phyloP scores from a whole-genome alignment of 495 filamentous ascomycete genomes.

The Cercophora sp. region DNA sequence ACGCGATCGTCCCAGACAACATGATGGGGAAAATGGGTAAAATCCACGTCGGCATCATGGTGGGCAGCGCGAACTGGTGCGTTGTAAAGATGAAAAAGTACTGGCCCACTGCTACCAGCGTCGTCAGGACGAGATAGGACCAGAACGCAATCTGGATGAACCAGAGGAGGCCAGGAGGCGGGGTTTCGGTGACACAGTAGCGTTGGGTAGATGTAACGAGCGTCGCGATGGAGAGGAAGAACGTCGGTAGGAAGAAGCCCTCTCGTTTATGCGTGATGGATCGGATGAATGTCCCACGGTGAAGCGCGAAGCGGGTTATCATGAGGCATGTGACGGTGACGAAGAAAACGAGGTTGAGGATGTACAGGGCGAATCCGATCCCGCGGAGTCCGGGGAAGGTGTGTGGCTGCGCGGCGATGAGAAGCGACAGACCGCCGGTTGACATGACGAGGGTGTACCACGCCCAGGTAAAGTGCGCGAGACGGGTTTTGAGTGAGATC shows the following conservation, averaged over 20 bases:
- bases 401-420: slow-evolving; percentile 57
- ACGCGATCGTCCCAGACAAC: slow-evolving; percentile 50
- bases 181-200: slow-evolving; percentile 47
- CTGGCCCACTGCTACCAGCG: slow-evolving; percentile 46
- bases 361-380: slow-evolving; percentile 60
- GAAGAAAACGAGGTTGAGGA: slow-evolving; percentile 62
- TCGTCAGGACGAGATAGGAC: slow-evolving; percentile 45
- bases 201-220: slow-evolving; percentile 57
- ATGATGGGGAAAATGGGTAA: slow-evolving; percentile 56
- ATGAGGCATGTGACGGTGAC: slow-evolving; percentile 47
- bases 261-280: slow-evolving; percentile 62
- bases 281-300: slow-evolving; percentile 45
- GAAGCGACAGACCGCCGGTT: slow-evolving; percentile 61
- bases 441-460: slow-evolving; percentile 70
- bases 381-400: slow-evolving; percentile 53
- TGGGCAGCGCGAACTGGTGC: slow-evolving; percentile 32
- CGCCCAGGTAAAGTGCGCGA: slow-evolving; percentile 69
- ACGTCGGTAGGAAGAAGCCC: slow-evolving; percentile 64
- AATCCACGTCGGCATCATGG: slow-evolving; percentile 56
- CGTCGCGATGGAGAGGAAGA: slow-evolving; percentile 62
- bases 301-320: slow-evolving; percentile 54
- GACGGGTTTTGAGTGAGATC: slow-evolving; percentile 32
- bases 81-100: slow-evolving; percentile 49
- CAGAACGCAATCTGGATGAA: slow-evolving; percentile 49
- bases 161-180: slow-evolving; percentile 32